These are phyloP conservation scores for Paramecium pentaurelia DNA, from an alignment of 73 alveolate species.

Conservation along the genomic window DNA sequence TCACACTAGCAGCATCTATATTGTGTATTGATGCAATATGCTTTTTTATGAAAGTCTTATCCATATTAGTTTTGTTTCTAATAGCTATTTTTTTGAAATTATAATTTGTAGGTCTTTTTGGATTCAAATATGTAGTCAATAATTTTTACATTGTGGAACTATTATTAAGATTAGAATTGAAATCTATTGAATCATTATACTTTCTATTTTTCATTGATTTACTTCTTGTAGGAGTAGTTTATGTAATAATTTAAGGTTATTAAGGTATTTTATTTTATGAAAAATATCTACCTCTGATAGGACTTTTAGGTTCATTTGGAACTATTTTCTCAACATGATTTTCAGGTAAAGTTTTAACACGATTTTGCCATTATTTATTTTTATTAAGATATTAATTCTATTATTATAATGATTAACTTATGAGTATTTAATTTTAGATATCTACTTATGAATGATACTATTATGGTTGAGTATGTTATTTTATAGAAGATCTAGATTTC, in stretches of 20 bases:
- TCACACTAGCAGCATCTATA: slow-evolving; percentile 2
- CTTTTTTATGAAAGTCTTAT: neutral
- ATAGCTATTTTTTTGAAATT: neutral
- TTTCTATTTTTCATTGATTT: neutral
- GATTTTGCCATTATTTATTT: neutral
- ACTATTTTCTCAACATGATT: neutral
- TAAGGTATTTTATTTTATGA: neutral
- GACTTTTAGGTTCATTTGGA: neutral
- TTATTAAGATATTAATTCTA: neutral
- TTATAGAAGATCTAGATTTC: neutral
- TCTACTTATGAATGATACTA: neutral
- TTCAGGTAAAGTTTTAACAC: neutral
- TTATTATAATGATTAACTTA: neutral
- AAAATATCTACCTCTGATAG: neutral
- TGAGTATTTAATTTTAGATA: neutral
- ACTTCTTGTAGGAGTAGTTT: neutral
- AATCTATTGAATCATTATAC: neutral
- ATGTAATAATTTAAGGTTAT: neutral
- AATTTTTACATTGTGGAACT: neutral
- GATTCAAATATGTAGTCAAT: neutral
- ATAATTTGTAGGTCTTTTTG: neutral
- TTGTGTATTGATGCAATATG: slow-evolving; percentile 12
- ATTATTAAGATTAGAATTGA: neutral
- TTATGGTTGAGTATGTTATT: neutral
- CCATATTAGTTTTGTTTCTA: neutral